Conservation (phyloP, 2,329 filamentous ascomycete genomes). For the Fusarium sp. region DNA sequence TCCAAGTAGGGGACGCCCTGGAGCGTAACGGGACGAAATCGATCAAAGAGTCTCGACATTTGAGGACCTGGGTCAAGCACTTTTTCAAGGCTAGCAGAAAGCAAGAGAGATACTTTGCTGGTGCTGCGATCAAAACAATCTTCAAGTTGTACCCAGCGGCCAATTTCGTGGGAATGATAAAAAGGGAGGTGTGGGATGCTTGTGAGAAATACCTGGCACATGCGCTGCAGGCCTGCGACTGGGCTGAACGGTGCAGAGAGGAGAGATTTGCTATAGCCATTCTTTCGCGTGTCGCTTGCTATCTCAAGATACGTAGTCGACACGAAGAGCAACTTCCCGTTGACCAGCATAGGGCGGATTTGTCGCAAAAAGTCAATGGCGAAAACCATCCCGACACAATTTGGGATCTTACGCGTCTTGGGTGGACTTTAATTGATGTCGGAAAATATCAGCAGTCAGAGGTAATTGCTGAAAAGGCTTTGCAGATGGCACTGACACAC, state of each 20-base stretch:
- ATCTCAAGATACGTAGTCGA: slow-evolving; percentile 44
- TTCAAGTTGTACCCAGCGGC: slow-evolving; percentile 38
- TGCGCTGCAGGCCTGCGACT: slow-evolving; percentile 45
- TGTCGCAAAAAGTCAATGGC: too few species aligned
- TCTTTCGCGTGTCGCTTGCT: slow-evolving; percentile 37
- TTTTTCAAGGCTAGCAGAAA: too few species aligned
- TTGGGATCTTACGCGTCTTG: too few species aligned
- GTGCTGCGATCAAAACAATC: slow-evolving; percentile 44
- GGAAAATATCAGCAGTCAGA: too few species aligned
- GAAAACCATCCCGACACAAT: too few species aligned
- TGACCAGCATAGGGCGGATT: too few species aligned
- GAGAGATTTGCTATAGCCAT: slow-evolving; percentile 25
- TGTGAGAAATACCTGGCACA: slow-evolving; percentile 52
- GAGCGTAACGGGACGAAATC: rapidly evolving
- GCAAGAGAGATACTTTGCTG: slow-evolving; percentile 33
- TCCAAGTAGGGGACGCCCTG: not conserved
- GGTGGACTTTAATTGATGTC: too few species aligned
- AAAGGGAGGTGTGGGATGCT: slow-evolving; percentile 37
- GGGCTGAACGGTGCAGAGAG: slow-evolving; percentile 42
- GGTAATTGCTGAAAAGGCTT: too few species aligned
- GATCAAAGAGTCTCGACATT: rapidly evolving
- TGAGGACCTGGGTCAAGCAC: not conserved
- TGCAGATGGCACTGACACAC: too few species aligned
- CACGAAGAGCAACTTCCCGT: slow-evolving; percentile 5
- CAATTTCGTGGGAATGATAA: rapidly evolving